Base-by-base conservation (phyloP, 2,329 filamentous ascomycete species). In the Lachnellula hyalina region DNA sequence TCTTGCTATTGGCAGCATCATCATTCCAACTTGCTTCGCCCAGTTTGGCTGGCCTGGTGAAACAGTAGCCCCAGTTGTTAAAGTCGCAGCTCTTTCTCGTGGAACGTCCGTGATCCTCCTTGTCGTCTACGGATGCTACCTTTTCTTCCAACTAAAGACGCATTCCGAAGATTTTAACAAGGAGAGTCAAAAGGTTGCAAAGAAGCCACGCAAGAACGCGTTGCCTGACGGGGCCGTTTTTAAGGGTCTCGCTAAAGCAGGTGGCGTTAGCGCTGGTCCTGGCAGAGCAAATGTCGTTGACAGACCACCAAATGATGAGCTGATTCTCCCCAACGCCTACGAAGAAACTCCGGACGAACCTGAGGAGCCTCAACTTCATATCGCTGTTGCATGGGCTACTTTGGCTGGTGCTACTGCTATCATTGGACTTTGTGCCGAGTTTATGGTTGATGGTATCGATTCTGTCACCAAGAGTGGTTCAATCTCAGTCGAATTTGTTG, bases 131-230 rank as follows among this genome's bases (percentile, higher is more conserved):
- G 84, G 73, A 49, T 87, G 82, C 54, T 96, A 95, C 67, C 84
- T 97, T 2, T 80, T 89, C 71, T 96, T 96, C 77, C 93, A 96
- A 72, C 84, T 97, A 56, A 89, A 90, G 70, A 92, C 92, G 0
- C 92, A 96, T 70, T 78, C 80, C 23, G 76, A 76, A 8, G 85
- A 96, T 69, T 96, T 96, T 77, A 90, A 87, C 68, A 83, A 84
- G 51, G 84, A 89, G 35, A 89, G 86, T 61, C 79, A 89, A 63
- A 96, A 96, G 71, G 86, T 88, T 0, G 81, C 85, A 2, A 89
- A 73, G 40, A 77, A 73, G 65, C 79, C 78, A 2, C 77, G 70
- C 55, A 71, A 71, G 70, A 69, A 72, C 58, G 53, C 66, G 55
- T 36, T 71, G 54, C 54, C 68, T 49, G 40, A 65, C 69, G 52